Conservation (phyloP, 305 asterid species). For the Solanum hybrid region DNA sequence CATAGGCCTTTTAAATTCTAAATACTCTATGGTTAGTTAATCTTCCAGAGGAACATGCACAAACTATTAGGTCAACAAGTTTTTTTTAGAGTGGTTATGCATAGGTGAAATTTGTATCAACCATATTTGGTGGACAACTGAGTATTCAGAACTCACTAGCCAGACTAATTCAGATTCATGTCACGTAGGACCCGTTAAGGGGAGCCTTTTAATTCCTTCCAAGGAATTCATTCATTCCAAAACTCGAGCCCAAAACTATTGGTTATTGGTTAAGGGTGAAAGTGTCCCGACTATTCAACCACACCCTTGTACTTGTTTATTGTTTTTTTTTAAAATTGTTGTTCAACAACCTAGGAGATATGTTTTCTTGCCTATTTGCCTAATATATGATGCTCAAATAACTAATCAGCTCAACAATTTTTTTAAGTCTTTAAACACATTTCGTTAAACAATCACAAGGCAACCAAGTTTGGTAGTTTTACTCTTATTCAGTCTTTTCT, state of each 20-base stretch:
- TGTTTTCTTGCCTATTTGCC: background rate
- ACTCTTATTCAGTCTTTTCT: background rate
- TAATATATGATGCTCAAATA: background rate
- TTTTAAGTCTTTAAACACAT: background rate
- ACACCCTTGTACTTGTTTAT: background rate
- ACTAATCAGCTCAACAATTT: background rate
- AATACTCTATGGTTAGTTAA: background rate
- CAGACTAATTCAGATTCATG: background rate
- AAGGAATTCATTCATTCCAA: background rate
- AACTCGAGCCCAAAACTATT: background rate
- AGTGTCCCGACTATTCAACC: background rate
- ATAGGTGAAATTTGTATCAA: background rate
- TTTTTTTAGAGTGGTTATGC: background rate
- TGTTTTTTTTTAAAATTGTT: background rate
- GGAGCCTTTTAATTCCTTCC: background rate
- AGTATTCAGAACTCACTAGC: background rate
- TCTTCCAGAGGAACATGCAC: no score
- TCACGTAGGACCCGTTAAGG: background rate
- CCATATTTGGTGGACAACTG: background rate
- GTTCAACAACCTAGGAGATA: background rate
- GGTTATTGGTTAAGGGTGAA: background rate
- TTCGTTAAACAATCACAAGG: background rate
- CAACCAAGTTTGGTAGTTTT: background rate
- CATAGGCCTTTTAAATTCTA: background rate
- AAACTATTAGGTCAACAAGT: background rate